These are phyloP conservation scores for Leccinellum rugosiceps DNA, from an alignment of 768 basidiomycete species.

Conservation along the genomic window DNA sequence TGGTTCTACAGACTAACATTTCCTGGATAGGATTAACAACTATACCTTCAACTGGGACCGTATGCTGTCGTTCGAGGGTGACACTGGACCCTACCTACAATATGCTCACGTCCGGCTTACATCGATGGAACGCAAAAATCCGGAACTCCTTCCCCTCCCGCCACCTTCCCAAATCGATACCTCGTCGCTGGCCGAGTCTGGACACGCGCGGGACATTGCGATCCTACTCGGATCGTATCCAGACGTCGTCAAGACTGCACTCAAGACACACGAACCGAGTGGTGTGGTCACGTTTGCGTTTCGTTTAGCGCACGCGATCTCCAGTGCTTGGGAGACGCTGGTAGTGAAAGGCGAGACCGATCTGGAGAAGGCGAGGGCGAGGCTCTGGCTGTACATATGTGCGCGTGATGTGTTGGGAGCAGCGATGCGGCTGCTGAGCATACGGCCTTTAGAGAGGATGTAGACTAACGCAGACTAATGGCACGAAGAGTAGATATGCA, in stretches of 20 bases:
- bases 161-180: constrained; percentile 65
- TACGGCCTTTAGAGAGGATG: constrained; percentile 92
- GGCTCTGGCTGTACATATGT: constrained; percentile 85
- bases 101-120: constrained; percentile 93
- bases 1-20: background rate
- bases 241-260: constrained; percentile 82
- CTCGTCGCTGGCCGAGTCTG: constrained; percentile 59
- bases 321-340: constrained; percentile 88
- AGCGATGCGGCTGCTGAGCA: constrained; percentile 83
- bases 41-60: constrained; percentile 94
- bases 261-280: constrained; percentile 84
- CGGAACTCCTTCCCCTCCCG: constrained; percentile 77
- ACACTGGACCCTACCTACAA: constrained; percentile 94
- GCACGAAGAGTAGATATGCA: too few relatives aligned
- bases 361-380: constrained; percentile 70
- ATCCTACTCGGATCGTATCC: constrained; percentile 90
- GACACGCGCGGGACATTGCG: constrained; percentile 78
- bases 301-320: constrained; percentile 82
- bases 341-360: constrained; percentile 83
- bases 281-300: constrained; percentile 91
- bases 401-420: constrained; percentile 87
- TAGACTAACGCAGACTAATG: constrained; percentile 31
- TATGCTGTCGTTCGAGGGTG: constrained; percentile 94
- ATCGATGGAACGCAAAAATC: constrained; percentile 90
- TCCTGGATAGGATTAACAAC: constrained; percentile 74